A percentile compares a stretch with the other conserved stretches of the same genome.
phyloP scores from a whole-genome alignment of 495 filamentous ascomycete species.

The Talaromyces proteolyticus region DNA sequence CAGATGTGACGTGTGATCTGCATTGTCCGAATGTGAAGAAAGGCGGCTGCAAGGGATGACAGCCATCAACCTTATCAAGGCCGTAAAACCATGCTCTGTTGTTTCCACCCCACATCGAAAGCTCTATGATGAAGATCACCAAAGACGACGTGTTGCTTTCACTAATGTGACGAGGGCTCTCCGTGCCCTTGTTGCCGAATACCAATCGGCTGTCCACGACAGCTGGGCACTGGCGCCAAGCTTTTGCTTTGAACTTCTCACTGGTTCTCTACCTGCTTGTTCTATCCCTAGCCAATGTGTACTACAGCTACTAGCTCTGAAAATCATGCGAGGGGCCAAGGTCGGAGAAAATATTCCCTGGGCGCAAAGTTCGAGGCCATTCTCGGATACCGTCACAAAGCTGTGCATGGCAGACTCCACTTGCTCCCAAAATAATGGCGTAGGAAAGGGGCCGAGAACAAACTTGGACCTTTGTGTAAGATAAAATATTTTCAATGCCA shows the following conservation, averaged over 20 bases:
- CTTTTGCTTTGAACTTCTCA: neutral
- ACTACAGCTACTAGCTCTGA: conserved; percentile 1
- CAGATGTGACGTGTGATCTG: conserved; percentile 4
- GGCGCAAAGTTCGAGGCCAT: neutral
- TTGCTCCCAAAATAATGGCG: neutral
- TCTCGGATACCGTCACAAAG: neutral
- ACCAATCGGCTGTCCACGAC: neutral
- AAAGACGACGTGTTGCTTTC: neutral
- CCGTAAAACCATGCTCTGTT: neutral
- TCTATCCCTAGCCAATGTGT: neutral
- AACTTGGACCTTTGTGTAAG: neutral
- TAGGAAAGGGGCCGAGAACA: neutral
- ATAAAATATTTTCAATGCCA: neutral
- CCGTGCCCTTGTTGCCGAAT: neutral
- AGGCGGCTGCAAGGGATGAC: neutral
- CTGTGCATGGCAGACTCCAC: neutral
- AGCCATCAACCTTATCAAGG: conserved; percentile 2
- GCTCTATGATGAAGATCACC: neutral
- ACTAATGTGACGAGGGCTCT: neutral
- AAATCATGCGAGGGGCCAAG: conserved; percentile 5
- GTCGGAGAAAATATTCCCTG: neutral
- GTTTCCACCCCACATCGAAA: neutral
- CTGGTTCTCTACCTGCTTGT: neutral
- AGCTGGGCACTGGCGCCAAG: neutral
- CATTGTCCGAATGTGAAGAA: neutral